Conservation (phyloP, 2,329 filamentous ascomycete genomes). For the Gaeumannomyces tritici region DNA sequence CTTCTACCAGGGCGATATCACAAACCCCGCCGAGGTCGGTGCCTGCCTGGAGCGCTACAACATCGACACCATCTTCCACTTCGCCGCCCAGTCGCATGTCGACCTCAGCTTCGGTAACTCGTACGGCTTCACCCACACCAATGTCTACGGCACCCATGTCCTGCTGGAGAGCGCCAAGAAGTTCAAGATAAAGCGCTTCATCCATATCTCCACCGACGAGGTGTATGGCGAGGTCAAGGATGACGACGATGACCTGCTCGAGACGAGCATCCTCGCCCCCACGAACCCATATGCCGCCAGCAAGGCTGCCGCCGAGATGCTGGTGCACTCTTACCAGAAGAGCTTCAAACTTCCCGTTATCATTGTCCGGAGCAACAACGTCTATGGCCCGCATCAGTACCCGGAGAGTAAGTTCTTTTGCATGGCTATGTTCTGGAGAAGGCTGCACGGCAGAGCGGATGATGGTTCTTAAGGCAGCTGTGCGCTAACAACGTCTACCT, state of each 20-base stretch:
- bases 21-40: constrained; percentile 58
- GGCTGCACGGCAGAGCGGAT: no score
- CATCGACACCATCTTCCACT: constrained; percentile 75
- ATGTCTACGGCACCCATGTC: constrained; percentile 77
- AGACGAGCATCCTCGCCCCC: constrained; percentile 65
- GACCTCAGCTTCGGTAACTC: constrained; percentile 77
- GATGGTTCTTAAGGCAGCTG: no score
- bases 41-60: constrained; percentile 60
- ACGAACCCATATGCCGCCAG: constrained; percentile 77
- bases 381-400: constrained; percentile 77
- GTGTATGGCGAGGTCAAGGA: constrained; percentile 74
- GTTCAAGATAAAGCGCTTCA: constrained; percentile 60
- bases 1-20: constrained; percentile 74
- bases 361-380: constrained; percentile 75
- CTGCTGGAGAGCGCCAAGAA: constrained; percentile 69
- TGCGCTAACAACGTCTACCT: no score
- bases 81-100: constrained; percentile 79
- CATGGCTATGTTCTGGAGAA: no score
- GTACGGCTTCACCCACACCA: constrained; percentile 71
- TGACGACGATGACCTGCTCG: constrained; percentile 60
- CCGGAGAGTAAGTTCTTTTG: constrained; percentile 59
- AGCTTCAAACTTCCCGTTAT: constrained; percentile 74
- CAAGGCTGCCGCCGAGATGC: constrained; percentile 76
- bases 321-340: constrained; percentile 78
- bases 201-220: constrained; percentile 78